A percentile compares a stretch with the other conserved stretches of the same genome.
These are phyloP conservation scores for Prunus dulcis DNA, from an alignment of 306 rosid genomes.

Conservation along the genomic window DNA sequence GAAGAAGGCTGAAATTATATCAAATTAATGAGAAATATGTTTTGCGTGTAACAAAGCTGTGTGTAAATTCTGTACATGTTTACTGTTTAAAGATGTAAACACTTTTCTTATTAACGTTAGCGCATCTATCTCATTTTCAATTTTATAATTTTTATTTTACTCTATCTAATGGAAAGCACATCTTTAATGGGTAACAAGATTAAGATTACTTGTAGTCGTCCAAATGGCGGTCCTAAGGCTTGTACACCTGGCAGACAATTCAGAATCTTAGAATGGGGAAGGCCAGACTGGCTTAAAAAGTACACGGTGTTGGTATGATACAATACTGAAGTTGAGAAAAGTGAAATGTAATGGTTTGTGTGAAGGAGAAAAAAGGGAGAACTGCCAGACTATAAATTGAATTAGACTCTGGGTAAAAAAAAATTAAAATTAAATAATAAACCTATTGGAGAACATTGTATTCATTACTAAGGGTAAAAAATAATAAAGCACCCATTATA, in stretches of 20 bases:
- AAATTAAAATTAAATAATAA: background rate
- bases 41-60: background rate
- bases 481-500: conserved; percentile 41
- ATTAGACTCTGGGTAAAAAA: background rate
- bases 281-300: too few relatives aligned
- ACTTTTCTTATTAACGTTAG: too few relatives aligned
- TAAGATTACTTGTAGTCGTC: too few relatives aligned
- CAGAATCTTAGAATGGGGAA: too few relatives aligned
- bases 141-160: too few relatives aligned
- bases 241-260: too few relatives aligned
- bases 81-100: background rate
- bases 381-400: background rate
- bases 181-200: too few relatives aligned
- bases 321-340: background rate
- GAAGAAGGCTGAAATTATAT: background rate
- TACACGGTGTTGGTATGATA: too few relatives aligned
- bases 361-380: too few relatives aligned
- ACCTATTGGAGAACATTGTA: conserved; percentile 1
- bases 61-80: background rate
- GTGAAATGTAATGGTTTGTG: background rate
- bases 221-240: too few relatives aligned
- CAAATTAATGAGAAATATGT: background rate
- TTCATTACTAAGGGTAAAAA: conserved; percentile 18
- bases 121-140: too few relatives aligned
- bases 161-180: too few relatives aligned